Evolutionary conservation across 192 early-diverging fungal species (phyloP).

Genomic region (Backusella parvicylindrica): DNA sequence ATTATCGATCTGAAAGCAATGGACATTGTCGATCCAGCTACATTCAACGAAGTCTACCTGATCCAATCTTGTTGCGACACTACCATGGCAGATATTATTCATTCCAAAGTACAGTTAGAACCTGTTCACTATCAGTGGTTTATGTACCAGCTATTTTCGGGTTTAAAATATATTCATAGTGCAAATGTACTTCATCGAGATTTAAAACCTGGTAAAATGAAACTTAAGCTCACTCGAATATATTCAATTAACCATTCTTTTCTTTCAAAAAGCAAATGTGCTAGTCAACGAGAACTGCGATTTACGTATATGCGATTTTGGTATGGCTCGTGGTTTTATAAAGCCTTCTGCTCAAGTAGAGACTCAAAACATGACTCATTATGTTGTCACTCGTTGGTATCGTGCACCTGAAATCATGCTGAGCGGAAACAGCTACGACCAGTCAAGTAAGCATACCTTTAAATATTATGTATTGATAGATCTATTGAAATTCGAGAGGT

Average conservation of each 20-base stretch:
- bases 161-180: slow-evolving; percentile 70
- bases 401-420: slow-evolving; percentile 94
- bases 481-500: neutral
- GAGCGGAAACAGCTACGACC: slow-evolving; percentile 84
- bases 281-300: slow-evolving; percentile 90
- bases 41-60: slow-evolving; percentile 49
- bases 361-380: slow-evolving; percentile 85
- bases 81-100: slow-evolving; percentile 71
- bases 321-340: slow-evolving; percentile 81
- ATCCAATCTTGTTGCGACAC: slow-evolving; percentile 71
- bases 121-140: slow-evolving; percentile 58
- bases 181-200: slow-evolving; percentile 81
- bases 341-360: slow-evolving; percentile 59
- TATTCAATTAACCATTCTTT: neutral
- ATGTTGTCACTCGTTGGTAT: slow-evolving; percentile 96
- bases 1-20: slow-evolving; percentile 56
- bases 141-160: slow-evolving; percentile 64
- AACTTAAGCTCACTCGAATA: neutral
- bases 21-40: slow-evolving; percentile 58
- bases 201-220: slow-evolving; percentile 71
- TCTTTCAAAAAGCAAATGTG: slow-evolving; percentile 59
- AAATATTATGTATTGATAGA: neutral
- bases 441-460: slow-evolving; percentile 61
- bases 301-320: slow-evolving; percentile 94
- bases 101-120: slow-evolving; percentile 38